A percentile compares a stretch with the other conserved stretches of the same genome.
phyloP scores from a whole-genome alignment of 805 yeast species.

The Candida boleticola region DNA sequence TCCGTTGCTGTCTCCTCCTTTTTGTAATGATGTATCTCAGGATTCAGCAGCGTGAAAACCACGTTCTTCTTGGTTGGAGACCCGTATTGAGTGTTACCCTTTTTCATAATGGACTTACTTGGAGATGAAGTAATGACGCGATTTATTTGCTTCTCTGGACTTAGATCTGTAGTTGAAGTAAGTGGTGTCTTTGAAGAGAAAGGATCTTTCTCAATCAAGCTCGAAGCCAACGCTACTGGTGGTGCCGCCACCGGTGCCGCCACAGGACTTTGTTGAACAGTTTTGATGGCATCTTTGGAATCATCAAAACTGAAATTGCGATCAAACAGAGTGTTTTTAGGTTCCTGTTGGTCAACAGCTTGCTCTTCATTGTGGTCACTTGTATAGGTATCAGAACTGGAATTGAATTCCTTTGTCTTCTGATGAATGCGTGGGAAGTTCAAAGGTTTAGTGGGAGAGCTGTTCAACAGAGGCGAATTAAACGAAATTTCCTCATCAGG shows the following conservation, averaged over 20 bases:
- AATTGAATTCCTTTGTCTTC: constrained; percentile 30
- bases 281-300: constrained; percentile 10
- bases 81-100: constrained; percentile 12
- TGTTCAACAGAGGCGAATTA: constrained; percentile 14
- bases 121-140: constrained; percentile 23
- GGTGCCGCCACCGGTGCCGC: neutral
- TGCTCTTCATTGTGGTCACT: constrained; percentile 20
- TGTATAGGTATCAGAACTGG: constrained; percentile 42
- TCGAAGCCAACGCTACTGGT: too few relatives aligned
- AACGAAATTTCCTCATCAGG: neutral
- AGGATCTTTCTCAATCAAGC: constrained; percentile 21
- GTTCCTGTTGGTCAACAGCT: neutral
- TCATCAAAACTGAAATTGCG: constrained; percentile 21
- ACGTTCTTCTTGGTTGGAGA: constrained; percentile 41
- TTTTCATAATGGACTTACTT: constrained; percentile 38
- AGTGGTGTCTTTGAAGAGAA: constrained; percentile 25
- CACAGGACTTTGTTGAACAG: constrained; percentile 7
- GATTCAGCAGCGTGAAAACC: constrained; percentile 27
- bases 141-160: constrained; percentile 5
- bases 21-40: constrained; percentile 32
- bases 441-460: constrained; percentile 34
- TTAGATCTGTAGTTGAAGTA: constrained; percentile 17
- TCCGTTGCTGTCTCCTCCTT: constrained; percentile 6
- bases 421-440: constrained; percentile 20
- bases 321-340: constrained; percentile 12